Evolutionary conservation across 192 early-diverging fungal genomes (phyloP).

Genomic region (Backusella liffmaniae): DNA sequence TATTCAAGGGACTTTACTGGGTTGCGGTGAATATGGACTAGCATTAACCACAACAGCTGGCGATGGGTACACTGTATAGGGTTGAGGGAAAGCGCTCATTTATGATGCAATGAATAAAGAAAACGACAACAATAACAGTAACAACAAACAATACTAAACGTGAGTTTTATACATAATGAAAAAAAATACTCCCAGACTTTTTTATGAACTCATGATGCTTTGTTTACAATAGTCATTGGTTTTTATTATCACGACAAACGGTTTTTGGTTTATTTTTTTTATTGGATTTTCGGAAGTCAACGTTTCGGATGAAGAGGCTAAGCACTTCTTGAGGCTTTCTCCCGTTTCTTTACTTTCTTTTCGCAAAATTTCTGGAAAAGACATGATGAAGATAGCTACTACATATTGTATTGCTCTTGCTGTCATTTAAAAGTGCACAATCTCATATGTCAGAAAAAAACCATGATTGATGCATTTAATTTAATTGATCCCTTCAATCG

Average conservation of each 20-base stretch:
- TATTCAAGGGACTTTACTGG: not conserved
- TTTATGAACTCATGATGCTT: not conserved
- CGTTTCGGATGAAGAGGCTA: not conserved
- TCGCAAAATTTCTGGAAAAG: not conserved
- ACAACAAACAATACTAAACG: not conserved
- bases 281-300: not conserved
- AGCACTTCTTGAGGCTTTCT: not conserved
- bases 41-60: not conserved
- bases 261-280: not conserved
- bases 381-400: not conserved
- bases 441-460: not conserved
- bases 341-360: not conserved
- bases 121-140: not conserved
- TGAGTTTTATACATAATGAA: not conserved
- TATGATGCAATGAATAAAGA: not conserved
- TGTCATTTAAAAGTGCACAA: not conserved
- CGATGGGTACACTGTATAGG: not conserved
- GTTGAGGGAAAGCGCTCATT: not conserved
- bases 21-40: not conserved
- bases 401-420: not conserved
- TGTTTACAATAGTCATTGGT: not conserved
- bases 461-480: not conserved
- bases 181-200: slow-evolving; percentile 4
- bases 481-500: not conserved
- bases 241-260: not conserved